phyloP scores from a whole-genome alignment of 2,329 filamentous ascomycete genomes.

The Neurospora crassa region DNA sequence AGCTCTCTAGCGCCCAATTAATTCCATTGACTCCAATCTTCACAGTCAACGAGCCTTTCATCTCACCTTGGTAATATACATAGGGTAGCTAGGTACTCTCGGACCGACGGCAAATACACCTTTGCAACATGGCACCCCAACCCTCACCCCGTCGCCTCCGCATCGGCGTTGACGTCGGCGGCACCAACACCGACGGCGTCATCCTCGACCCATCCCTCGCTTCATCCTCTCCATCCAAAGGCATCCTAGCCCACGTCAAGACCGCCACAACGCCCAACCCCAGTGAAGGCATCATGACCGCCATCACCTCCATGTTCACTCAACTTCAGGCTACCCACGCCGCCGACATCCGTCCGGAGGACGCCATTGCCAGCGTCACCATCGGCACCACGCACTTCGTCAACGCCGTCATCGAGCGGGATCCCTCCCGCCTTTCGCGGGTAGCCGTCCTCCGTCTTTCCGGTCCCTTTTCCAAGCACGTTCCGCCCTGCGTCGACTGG shows the following conservation, averaged over 20 bases:
- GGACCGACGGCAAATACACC: too few species aligned
- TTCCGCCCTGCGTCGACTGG: conserved; percentile 44
- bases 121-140: not conserved
- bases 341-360: conserved; percentile 22
- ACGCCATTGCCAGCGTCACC: conserved; percentile 35
- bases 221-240: conserved; percentile 25
- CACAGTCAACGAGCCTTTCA: not conserved
- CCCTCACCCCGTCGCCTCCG: conserved; percentile 19
- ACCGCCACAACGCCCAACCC: conserved; percentile 38
- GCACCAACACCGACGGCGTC: conserved; percentile 45
- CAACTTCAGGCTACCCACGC: conserved; percentile 13
- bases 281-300: conserved; percentile 35
- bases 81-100: too few species aligned
- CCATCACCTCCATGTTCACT: conserved; percentile 33
- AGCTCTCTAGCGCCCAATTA: too few species aligned
- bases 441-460: conserved; percentile 47
- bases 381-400: conserved; percentile 50
- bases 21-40: not conserved
- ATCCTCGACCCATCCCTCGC: conserved; percentile 35
- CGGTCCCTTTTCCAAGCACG: conserved; percentile 42
- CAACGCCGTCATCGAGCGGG: conserved; percentile 47
- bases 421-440: conserved; percentile 34
- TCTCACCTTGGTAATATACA: too few species aligned
- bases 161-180: conserved; percentile 38
- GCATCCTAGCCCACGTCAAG: conserved; percentile 41